Evolutionary conservation across 306 rosid genomes (phyloP).

Genomic region (Abrus precatorius): DNA sequence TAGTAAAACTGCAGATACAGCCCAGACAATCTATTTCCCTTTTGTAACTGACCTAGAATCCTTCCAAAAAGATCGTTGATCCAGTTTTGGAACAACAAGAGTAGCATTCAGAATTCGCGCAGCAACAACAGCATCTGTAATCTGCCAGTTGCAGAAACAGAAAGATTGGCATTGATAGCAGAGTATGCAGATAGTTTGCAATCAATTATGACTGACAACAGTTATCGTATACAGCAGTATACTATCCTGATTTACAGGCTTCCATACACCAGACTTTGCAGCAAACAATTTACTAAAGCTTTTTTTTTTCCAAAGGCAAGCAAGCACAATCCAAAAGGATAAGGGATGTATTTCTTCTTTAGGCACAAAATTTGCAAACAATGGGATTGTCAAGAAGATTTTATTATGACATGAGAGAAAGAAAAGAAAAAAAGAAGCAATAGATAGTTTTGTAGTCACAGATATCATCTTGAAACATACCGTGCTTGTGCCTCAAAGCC

Average conservation of each 20-base stretch:
- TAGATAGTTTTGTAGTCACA: not conserved
- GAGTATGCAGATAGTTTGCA: slow-evolving; percentile 35
- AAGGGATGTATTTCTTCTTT: slow-evolving; percentile 17
- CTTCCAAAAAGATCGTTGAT: slow-evolving; percentile 95
- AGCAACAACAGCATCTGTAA: slow-evolving; percentile 96
- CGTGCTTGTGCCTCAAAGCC: not conserved
- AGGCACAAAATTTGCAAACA: not conserved
- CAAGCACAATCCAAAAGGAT: slow-evolving; percentile 24
- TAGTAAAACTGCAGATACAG: slow-evolving; percentile 22
- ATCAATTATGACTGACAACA: slow-evolving; percentile 38
- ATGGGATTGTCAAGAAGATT: slow-evolving; percentile 19
- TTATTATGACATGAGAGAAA: slow-evolving; percentile 1
- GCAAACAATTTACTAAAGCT: slow-evolving; percentile 3
- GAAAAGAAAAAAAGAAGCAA: slow-evolving; percentile 1
- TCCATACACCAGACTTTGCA: slow-evolving; percentile 22
- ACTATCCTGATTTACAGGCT: slow-evolving; percentile 12
- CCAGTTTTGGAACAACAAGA: slow-evolving; percentile 93
- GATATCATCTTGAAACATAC: slow-evolving; percentile 29
- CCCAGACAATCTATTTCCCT: slow-evolving; percentile 21
- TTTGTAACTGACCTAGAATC: slow-evolving; percentile 80
- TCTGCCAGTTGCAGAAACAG: slow-evolving; percentile 65
- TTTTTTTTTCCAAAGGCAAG: not conserved
- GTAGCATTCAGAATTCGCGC: slow-evolving; percentile 97
- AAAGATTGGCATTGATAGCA: slow-evolving; percentile 44
- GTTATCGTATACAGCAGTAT: slow-evolving; percentile 20